Evolutionary conservation across 495 filamentous ascomycete species (phyloP), one percentile per base, ranked within the genome.

Genomic region (Daldinia vernicosa): DNA sequence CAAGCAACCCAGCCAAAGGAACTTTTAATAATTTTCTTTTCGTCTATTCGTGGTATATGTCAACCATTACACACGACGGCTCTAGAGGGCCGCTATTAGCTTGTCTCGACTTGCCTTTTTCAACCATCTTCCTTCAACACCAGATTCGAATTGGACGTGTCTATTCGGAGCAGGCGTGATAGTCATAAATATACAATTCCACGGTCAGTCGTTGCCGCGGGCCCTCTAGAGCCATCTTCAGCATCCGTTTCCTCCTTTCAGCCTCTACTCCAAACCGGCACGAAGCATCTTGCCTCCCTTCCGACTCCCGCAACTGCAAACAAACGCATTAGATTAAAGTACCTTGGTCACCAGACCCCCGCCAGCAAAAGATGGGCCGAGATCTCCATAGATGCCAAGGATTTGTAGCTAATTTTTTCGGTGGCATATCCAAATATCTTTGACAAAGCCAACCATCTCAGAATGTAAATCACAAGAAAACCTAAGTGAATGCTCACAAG

Each of bases 281-380:
- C 56, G 53, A 60, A 61, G 51, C 56, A 73, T 35, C 37, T 69
- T 52, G 57, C 61, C 60, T 33, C 53, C 52, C 33, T 27, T 50
- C 60, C 58, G 19, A 35, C 37, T 33, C 56, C 58, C 58, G 35
- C 47, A 55, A 70, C 43, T 56, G 45, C 62, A 72, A 70, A 67
- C 62, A 71, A 75, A 80, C 71, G 75, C 76, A 83, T 82, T 83
- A 81, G 78, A 76, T 74, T 76, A 81, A 78, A 78, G 71, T 73
- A 71, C 75, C 70, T 60, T 22, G 62, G 54, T 60, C 76, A 78
- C 73, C 80, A 75, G 74, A 78, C 75, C 68, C 55, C 60, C 24
- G 76, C 78, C 79, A 80, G 76, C 76, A 82, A 81, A 82, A 78
- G 78, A 72, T 77, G 79, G 77, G 79, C 77, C 30, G 39, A 69